phyloP scores from a whole-genome alignment of 2,329 filamentous ascomycete species.

The Blumeria hordei region DNA sequence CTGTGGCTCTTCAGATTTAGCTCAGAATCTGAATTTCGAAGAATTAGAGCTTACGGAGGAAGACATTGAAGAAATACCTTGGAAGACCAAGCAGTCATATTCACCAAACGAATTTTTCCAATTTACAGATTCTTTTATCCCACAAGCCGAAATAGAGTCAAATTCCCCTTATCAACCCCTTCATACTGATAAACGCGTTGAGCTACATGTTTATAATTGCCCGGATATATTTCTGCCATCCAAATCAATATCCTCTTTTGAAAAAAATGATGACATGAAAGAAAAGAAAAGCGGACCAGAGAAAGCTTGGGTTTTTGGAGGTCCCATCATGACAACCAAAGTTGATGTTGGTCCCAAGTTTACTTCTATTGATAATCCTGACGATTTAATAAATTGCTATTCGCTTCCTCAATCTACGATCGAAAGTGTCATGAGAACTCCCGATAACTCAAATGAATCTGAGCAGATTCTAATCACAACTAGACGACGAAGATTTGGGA shows the following conservation, averaged over 20 bases:
- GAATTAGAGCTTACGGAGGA: slow-evolving; percentile 12
- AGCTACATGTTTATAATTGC: slow-evolving; percentile 39
- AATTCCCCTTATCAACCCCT: slow-evolving; percentile 91
- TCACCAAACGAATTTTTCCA: slow-evolving; percentile 18
- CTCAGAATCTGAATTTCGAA: slow-evolving; percentile 27
- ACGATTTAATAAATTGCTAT: slow-evolving; percentile 23
- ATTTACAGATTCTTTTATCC: slow-evolving; percentile 34
- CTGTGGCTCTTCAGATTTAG: slow-evolving; percentile 28
- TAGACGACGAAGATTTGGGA: slow-evolving; percentile 30
- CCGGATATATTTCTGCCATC: slow-evolving; percentile 5
- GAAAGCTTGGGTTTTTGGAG: slow-evolving; percentile 35
- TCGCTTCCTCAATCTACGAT: slow-evolving; percentile 38
- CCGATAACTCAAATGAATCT: slow-evolving; percentile 24
- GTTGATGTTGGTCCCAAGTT: slow-evolving; percentile 26
- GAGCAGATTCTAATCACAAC: slow-evolving; percentile 71
- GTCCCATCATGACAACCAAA: slow-evolving; percentile 24
- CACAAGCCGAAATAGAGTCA: slow-evolving; percentile 75
- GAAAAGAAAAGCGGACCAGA: slow-evolving; percentile 2
- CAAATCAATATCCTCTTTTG: slow-evolving; percentile 8
- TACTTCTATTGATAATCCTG: slow-evolving; percentile 27
- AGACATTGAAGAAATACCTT: slow-evolving; percentile 11
- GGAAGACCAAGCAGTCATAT: slow-evolving; percentile 17
- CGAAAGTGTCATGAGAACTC: slow-evolving; percentile 32
- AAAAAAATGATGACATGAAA: not conserved
- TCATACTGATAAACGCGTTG: slow-evolving; percentile 70